Evolutionary conservation across 345 rosid species (phyloP).

Genomic region (Clausena lansium): DNA sequence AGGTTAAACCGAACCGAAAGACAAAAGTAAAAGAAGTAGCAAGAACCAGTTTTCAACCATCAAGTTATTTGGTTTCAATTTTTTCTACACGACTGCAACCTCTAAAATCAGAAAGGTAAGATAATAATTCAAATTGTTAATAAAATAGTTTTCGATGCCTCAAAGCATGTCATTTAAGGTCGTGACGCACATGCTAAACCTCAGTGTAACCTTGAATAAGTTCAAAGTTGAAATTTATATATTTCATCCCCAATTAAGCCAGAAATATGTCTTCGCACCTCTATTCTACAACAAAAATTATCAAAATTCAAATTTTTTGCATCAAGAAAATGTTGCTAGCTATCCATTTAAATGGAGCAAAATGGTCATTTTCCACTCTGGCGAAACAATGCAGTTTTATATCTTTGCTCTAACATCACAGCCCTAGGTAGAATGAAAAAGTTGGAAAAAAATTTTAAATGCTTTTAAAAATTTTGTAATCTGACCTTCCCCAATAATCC

Average conservation of each 20-base stretch:
- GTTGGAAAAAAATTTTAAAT: background rate
- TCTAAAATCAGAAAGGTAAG: background rate
- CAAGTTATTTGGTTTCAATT: background rate
- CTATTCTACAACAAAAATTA: background rate
- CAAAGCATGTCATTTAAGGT: background rate
- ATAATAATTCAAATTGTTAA: too few species aligned
- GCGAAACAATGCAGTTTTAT: background rate
- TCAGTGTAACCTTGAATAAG: background rate
- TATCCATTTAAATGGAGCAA: background rate
- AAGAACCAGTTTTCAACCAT: background rate
- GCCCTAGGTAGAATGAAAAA: background rate
- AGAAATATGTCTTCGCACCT: background rate
- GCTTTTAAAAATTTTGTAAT: background rate
- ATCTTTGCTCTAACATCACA: background rate
- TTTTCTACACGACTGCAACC: background rate
- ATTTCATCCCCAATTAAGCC: background rate
- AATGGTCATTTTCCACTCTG: background rate
- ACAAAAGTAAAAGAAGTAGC: background rate
- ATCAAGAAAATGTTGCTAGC: background rate
- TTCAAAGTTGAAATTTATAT: background rate
- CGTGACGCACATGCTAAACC: too few species aligned
- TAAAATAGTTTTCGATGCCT: too few species aligned
- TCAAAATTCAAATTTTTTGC: background rate
- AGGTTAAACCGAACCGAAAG: background rate
- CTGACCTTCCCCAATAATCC: conserved; percentile 97